Evolutionary conservation across 1,284 basidiomycete species (phyloP), one percentile per base, ranked within the genome.

Genomic region (Apiotrichum akiyoshidainum): DNA sequence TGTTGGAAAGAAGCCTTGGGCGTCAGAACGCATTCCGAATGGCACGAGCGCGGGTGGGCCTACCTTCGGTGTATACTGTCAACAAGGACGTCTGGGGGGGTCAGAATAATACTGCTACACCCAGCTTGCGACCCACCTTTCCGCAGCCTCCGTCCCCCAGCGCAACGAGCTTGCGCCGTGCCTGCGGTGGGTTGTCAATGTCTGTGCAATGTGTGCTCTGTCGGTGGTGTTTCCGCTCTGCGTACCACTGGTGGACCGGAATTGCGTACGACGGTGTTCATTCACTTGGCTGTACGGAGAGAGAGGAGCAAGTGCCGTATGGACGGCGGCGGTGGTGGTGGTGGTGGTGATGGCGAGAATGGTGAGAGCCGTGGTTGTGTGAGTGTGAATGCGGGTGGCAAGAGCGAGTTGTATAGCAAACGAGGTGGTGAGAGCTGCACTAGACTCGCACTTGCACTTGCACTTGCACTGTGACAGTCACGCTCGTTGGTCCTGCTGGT

Each of bases 91-190:
- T 92, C 82, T 92, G 54, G 84, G 84, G 87, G 64, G 14, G 37
- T 37, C 37, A 37, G 37, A 13, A 11, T 13, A 35, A 13, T 35
- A 7, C 34, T 35, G 7, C 34, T 13, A 35, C 62, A 50, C 50
- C 45, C 37, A 44, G 13, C 26, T 22, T 47, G 34, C 0, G 12
- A 59, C 68, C 37, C 26, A 79, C 80, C 73, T 83, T 83, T 34
- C 92, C 92, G 69, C 89, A 92, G 51, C 92, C 93, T 66, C 93
- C 93, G 78, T 97, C 93, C 41, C 93, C 93, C 60, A 92, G 87
- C 9, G 96, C 87, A 2, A 90, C 88, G 8, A 89, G 81, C 77
- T 90, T 89, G 45, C 59, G 54, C 2, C 39, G 39, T 2, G 46
- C 16, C 59, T 60, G 49, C 6, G 3, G 21, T 22, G 14, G 19